Conservation (phyloP, 1,284 basidiomycete genomes). For the Ustilago nuda region DNA sequence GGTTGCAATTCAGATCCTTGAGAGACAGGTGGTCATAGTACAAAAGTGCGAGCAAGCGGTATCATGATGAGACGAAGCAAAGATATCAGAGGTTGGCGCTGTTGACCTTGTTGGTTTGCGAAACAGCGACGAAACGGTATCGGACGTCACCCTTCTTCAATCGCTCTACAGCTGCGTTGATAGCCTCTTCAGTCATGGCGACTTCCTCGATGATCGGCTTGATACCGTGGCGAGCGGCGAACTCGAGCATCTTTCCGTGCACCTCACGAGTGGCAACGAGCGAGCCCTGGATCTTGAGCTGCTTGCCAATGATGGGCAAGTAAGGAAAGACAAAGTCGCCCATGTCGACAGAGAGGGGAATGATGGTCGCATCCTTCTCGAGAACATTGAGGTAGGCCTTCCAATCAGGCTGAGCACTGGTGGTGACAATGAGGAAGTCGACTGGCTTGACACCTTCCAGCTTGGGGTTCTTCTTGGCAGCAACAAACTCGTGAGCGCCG, state of each 20-base stretch:
- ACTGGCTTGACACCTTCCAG: conserved; percentile 61
- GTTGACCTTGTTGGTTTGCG: conserved; percentile 44
- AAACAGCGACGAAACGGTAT: conserved; percentile 63
- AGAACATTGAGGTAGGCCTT: conserved; percentile 57
- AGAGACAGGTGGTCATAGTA: conserved; percentile 5
- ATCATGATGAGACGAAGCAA: neutral
- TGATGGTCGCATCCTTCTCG: conserved; percentile 53
- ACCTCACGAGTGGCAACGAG: conserved; percentile 58
- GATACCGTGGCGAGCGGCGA: conserved; percentile 54
- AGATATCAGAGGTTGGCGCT: conserved; percentile 35
- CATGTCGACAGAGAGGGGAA: conserved; percentile 58
- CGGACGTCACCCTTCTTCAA: conserved; percentile 64
- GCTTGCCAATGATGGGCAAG: conserved; percentile 55
- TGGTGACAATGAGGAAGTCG: conserved; percentile 59
- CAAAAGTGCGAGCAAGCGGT: conserved; percentile 4
- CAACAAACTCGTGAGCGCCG: conserved; percentile 60
- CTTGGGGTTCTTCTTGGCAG: conserved; percentile 59
- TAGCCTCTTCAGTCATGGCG: conserved; percentile 63
- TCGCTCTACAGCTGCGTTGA: conserved; percentile 60
- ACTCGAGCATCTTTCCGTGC: conserved; percentile 63
- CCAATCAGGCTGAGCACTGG: conserved; percentile 65
- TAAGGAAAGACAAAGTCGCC: conserved; percentile 55
- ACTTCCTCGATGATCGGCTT: conserved; percentile 64
- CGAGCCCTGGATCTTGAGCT: conserved; percentile 59
- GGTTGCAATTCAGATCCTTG: conserved; percentile 6